These are phyloP conservation scores for Alloteropsis semialata DNA, from an alignment of 176 grass and related monocot species.

Conservation along the genomic window DNA sequence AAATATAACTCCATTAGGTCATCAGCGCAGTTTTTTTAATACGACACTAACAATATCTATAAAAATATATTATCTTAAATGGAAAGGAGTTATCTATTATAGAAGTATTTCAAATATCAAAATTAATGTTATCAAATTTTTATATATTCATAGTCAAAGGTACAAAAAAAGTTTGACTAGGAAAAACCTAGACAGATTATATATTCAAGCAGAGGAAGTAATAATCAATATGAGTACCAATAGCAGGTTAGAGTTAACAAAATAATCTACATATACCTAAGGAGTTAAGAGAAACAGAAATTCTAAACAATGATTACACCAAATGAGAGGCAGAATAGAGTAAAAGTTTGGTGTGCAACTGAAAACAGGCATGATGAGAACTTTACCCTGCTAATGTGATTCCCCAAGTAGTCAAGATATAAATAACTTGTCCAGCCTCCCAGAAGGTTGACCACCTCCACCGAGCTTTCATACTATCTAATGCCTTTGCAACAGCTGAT, in stretches of 20 bases:
- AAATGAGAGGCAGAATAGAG: background rate
- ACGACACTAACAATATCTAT: too few species aligned
- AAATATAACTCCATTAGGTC: too few species aligned
- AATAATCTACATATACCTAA: background rate
- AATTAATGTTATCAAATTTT: too few species aligned
- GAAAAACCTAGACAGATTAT: too few species aligned
- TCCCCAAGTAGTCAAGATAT: conserved; percentile 81
- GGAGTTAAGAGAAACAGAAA: background rate
- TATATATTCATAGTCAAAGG: too few species aligned
- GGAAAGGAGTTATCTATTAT: too few species aligned
- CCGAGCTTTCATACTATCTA: conserved; percentile 58
- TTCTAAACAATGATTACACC: background rate
- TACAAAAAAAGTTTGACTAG: too few species aligned
- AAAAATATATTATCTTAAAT: too few species aligned
- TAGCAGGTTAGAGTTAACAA: background rate
- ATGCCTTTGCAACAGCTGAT: conserved; percentile 63
- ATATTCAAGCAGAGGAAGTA: too few species aligned
- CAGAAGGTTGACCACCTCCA: conserved; percentile 80
- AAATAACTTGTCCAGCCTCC: conserved; percentile 92
- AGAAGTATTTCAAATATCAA: too few species aligned
- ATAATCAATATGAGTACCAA: background rate
- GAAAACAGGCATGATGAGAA: background rate
- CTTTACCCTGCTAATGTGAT: conserved; percentile 81
- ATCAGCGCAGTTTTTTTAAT: too few species aligned
- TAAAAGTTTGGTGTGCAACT: background rate